Conservation (phyloP, 495 filamentous ascomycete genomes). For the Trichoderma gamsii region DNA sequence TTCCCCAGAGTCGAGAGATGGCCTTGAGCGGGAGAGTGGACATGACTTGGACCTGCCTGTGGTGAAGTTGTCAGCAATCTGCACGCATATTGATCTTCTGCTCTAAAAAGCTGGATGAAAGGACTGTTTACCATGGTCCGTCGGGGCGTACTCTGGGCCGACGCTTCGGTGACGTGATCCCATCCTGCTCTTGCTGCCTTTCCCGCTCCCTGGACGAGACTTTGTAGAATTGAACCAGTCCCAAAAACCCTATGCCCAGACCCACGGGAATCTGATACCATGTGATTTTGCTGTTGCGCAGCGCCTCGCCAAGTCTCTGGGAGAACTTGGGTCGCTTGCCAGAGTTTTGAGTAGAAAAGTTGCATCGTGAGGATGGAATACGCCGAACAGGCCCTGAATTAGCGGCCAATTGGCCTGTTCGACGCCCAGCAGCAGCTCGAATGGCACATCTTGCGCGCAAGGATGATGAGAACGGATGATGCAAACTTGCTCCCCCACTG, state of each 20-base stretch:
- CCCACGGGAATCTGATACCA: slow-evolving; percentile 96
- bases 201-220: slow-evolving; percentile 53
- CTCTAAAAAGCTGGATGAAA: not conserved
- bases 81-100: not conserved
- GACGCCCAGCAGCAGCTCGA: slow-evolving; percentile 17
- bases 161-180: slow-evolving; percentile 48
- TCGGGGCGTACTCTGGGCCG: slow-evolving; percentile 69
- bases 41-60: slow-evolving; percentile 90
- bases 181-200: slow-evolving; percentile 46
- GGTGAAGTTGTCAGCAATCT: not conserved
- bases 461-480: not conserved
- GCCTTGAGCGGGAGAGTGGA: slow-evolving; percentile 92
- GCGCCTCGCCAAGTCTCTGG: slow-evolving; percentile 35
- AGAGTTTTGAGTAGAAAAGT: slow-evolving; percentile 28
- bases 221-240: slow-evolving; percentile 78
- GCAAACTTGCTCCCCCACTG: not conserved
- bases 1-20: slow-evolving; percentile 86
- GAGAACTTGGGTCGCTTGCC: slow-evolving; percentile 37
- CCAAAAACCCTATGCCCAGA: slow-evolving; percentile 81
- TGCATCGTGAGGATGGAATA: slow-evolving; percentile 20
- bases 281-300: slow-evolving; percentile 67
- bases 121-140: slow-evolving; percentile 68
- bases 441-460: slow-evolving; percentile 2
- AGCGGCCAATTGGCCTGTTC: not conserved
- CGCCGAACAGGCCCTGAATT: slow-evolving; percentile 6